These are phyloP conservation scores for Boletus sp. DNA, from an alignment of 768 basidiomycete genomes.

Conservation along the genomic window DNA sequence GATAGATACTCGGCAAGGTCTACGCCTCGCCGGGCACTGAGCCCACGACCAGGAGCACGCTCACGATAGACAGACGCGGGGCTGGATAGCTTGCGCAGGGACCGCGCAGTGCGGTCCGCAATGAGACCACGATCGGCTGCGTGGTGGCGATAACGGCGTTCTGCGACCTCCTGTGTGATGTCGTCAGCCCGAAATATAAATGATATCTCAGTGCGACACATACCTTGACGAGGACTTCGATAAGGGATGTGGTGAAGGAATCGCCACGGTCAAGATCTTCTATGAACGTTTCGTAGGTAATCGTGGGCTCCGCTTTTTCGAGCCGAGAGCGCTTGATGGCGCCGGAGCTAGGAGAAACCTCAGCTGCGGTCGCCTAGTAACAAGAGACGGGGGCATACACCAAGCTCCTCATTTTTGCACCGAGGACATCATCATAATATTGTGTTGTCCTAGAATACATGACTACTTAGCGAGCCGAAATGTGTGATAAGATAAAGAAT, in stretches of 20 bases:
- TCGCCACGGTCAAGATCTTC: conserved; percentile 77
- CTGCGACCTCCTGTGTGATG: conserved; percentile 64
- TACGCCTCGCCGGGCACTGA: conserved; percentile 28
- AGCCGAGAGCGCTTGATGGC: conserved; percentile 67
- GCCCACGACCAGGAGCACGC: conserved; percentile 37
- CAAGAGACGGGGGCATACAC: conserved; percentile 51
- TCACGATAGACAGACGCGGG: conserved; percentile 55
- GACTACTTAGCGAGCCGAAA: neutral
- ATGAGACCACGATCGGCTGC: conserved; percentile 57
- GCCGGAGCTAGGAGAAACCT: conserved; percentile 51
- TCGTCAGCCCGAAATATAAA: conserved; percentile 2
- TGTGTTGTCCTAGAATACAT: conserved; percentile 56
- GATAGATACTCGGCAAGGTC: conserved; percentile 53
- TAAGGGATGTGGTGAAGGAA: conserved; percentile 71
- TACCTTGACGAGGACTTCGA: conserved; percentile 80
- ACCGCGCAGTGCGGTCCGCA: conserved; percentile 64
- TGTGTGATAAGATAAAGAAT: neutral
- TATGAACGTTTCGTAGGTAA: conserved; percentile 74
- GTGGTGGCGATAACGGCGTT: conserved; percentile 57
- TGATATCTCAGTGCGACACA: conserved; percentile 16
- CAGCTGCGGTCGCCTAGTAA: neutral
- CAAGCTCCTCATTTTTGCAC: conserved; percentile 71
- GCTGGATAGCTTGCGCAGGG: conserved; percentile 55
- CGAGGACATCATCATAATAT: conserved; percentile 71
- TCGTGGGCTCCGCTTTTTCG: conserved; percentile 61